A percentile compares a stretch with the other conserved stretches of the same genome.
Evolutionary conservation across 371 early-diverging fungal genomes (phyloP).

Genomic region (Syncephalastrum monosporum): DNA sequence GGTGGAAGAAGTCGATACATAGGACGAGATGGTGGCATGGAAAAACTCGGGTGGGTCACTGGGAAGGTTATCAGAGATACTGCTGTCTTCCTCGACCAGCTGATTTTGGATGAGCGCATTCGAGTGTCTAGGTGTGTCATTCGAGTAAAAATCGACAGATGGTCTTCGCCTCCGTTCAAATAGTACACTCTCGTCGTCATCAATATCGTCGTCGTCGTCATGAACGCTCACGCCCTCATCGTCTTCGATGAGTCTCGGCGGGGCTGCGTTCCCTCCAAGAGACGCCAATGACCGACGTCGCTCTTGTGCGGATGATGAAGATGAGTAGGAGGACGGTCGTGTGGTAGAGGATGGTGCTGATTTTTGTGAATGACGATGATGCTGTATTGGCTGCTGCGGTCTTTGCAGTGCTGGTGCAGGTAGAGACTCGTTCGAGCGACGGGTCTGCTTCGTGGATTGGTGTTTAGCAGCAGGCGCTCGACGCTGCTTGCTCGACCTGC

Average conservation of each 20-base stretch:
- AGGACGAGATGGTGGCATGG: conserved; percentile 8
- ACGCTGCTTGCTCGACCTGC: conserved; percentile 8
- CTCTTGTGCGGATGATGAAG: neutral
- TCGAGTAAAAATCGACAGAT: conserved; percentile 15
- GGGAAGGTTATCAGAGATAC: conserved; percentile 7
- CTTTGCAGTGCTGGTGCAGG: conserved; percentile 3
- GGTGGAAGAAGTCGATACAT: conserved; percentile 6
- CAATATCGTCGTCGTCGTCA: conserved; percentile 2
- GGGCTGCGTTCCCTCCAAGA: neutral
- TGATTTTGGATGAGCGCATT: neutral
- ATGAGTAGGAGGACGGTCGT: neutral
- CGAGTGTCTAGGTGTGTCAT: conserved; percentile 3
- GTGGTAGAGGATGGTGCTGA: neutral
- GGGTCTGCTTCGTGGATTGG: conserved; percentile 1
- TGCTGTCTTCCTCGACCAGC: conserved; percentile 4
- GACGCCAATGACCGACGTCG: neutral
- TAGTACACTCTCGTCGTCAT: neutral
- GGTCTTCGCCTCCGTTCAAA: neutral
- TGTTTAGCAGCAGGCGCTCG: neutral
- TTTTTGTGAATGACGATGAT: conserved; percentile 4
- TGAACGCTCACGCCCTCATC: neutral
- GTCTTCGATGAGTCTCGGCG: conserved; percentile 2
- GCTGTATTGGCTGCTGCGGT: conserved; percentile 8
- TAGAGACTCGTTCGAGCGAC: neutral
- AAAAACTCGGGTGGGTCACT: conserved; percentile 7